phyloP scores from a whole-genome alignment of 1,284 basidiomycete species.

The Boletus holoroseus region DNA sequence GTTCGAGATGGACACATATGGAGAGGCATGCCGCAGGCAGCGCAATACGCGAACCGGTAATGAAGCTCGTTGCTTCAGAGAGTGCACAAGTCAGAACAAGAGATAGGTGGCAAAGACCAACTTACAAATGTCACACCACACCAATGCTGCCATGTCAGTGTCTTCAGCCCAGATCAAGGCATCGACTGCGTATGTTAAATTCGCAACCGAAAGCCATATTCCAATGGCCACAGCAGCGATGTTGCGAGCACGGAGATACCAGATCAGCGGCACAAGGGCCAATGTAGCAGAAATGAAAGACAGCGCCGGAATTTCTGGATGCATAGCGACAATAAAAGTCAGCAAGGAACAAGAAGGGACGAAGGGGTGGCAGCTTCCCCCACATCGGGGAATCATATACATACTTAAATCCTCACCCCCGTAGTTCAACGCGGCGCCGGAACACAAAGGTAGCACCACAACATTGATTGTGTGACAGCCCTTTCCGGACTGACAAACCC shows the following conservation, averaged over 20 bases:
- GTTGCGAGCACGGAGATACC: conserved; percentile 43
- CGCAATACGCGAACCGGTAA: conserved; percentile 40
- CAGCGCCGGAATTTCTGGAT: conserved; percentile 40
- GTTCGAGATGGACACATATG: conserved; percentile 31
- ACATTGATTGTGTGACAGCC: not conserved
- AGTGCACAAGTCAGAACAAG: conserved; percentile 4
- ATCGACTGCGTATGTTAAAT: conserved; percentile 31
- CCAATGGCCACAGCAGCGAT: conserved; percentile 43
- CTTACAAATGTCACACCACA: conserved; percentile 38
- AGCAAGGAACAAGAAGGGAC: conserved; percentile 6
- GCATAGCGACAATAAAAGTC: conserved; percentile 36
- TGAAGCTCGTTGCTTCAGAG: conserved; percentile 44
- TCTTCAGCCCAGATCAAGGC: conserved; percentile 30
- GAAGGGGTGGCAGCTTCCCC: conserved; percentile 4
- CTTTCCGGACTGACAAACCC: conserved; percentile 20
- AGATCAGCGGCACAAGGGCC: conserved; percentile 36
- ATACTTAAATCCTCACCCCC: conserved; percentile 19
- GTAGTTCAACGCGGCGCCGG: not conserved
- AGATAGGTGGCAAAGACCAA: not conserved
- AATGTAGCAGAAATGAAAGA: conserved; percentile 46
- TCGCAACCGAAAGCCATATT: conserved; percentile 31
- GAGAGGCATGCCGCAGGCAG: conserved; percentile 53
- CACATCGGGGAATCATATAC: not conserved
- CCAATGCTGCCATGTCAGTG: conserved; percentile 17
- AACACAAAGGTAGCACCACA: conserved; percentile 21